Evolutionary conservation across 495 filamentous ascomycete genomes (phyloP).

Genomic region (Penicillium samsonianum): DNA sequence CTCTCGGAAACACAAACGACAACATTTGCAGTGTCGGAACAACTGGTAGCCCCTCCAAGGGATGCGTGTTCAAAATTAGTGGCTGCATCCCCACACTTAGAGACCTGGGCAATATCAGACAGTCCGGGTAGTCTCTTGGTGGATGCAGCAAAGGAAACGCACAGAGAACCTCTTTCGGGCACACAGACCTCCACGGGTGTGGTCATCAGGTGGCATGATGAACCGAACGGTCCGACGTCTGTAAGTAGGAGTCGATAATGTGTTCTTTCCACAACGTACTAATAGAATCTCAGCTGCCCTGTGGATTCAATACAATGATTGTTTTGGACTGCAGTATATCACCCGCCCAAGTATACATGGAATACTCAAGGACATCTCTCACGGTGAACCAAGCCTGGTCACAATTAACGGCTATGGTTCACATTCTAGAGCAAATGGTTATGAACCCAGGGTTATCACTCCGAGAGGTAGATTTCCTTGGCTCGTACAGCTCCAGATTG

Average conservation of each 20-base stretch:
- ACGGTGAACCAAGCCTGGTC: conserved; percentile 1
- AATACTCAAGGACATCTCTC: background rate
- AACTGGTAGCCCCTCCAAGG: background rate
- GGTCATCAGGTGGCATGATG: background rate
- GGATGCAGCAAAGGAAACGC: background rate
- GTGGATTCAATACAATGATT: background rate
- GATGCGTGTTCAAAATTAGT: background rate
- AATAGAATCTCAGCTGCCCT: background rate
- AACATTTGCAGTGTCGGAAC: background rate
- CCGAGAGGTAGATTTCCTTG: background rate
- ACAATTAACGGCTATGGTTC: background rate
- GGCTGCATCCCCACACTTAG: background rate
- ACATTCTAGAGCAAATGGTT: background rate
- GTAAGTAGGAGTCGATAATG: background rate
- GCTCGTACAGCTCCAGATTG: background rate
- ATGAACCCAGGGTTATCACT: background rate
- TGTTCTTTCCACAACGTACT: background rate
- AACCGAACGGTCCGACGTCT: background rate
- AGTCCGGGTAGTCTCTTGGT: background rate
- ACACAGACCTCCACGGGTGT: background rate
- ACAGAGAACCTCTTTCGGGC: background rate
- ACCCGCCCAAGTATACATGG: background rate
- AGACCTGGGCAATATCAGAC: background rate
- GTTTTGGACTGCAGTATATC: background rate
- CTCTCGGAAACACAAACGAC: background rate